Conservation (phyloP, 2,329 filamentous ascomycete genomes). For the Aspergillus sp. region DNA sequence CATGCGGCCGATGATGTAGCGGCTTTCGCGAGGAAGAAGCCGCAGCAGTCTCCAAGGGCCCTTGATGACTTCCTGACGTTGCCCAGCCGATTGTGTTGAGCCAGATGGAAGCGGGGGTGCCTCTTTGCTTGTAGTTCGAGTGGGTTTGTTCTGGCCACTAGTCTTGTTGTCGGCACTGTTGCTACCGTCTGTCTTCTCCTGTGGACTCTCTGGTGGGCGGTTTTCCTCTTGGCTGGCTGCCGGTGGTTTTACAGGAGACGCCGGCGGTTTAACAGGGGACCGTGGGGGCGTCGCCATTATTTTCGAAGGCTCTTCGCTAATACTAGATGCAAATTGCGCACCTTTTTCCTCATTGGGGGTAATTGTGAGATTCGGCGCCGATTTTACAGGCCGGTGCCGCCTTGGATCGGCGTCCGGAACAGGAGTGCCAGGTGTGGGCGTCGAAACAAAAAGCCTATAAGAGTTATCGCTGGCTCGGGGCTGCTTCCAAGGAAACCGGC, state of each 20-base stretch:
- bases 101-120: conserved; percentile 35
- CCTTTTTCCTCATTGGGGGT: conserved; percentile 24
- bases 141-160: conserved; percentile 23
- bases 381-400: conserved; percentile 35
- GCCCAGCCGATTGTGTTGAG: conserved; percentile 26
- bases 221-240: conserved; percentile 27
- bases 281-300: conserved; percentile 19
- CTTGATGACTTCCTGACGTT: conserved; percentile 72
- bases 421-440: conserved; percentile 69
- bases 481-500: conserved; percentile 96
- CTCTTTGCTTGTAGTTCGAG: conserved; percentile 41
- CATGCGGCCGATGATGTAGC: conserved; percentile 90
- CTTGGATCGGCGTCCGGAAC: conserved; percentile 42
- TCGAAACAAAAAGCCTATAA: conserved; percentile 85
- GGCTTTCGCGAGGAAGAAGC: conserved; percentile 81
- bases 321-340: conserved; percentile 20
- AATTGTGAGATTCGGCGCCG: conserved; percentile 34
- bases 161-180: conserved; percentile 16
- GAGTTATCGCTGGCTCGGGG: conserved; percentile 90
- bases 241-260: conserved; percentile 21
- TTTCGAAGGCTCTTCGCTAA: conserved; percentile 14
- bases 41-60: conserved; percentile 89
- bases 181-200: conserved; percentile 26
- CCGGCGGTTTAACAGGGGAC: conserved; percentile 19
- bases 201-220: conserved; percentile 22